Evolutionary conservation across 2,329 filamentous ascomycete genomes (phyloP), one percentile per base, ranked within the genome.

Genomic region (Nannizziopsis barbatae): DNA sequence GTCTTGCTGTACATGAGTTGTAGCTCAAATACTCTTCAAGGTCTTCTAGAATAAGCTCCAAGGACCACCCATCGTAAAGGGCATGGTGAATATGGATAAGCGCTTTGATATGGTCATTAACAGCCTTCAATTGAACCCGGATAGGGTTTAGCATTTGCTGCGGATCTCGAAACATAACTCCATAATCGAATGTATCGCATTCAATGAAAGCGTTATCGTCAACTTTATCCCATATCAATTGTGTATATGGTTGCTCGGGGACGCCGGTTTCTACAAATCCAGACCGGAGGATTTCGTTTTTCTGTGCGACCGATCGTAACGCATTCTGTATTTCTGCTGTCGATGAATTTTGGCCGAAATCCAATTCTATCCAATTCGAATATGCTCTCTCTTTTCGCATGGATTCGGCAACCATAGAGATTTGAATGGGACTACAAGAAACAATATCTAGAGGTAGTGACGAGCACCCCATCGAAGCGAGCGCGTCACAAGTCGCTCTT

Each of bases 21-120:
- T 60, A 62, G 14, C 55, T 50, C 59, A 84, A 57, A 1, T 83
- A 55, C 0, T 57, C 58, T 3, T 75, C 71, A 3, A 94, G 66
- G 60, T 95, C 86, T 20, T 74, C 68, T 11, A 86, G 60, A 0
- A 93, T 65, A 27, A 90, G 70, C 45, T 95, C 84, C 59, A 88
- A 75, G 0, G 87, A 89, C 89, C 89, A 95, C n/a, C 88, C 89
- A 63, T 95, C 89, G 59, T 94, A 95, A 1, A 93, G 62, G 0
- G 86, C 80, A 64, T 95, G 89, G 60, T 94, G 88, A 0, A 93
- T 70, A 10, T 82, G 72, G 39, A 86, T 46, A 9, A 76, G 57
- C 1, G 64, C 51, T 30, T 60, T 57, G 2, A 60, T 47, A 42
- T 53, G 49, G 3, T 59, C 43, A 14, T 55, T 14, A 6, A 45